These are phyloP conservation scores for Mortierella sp. DNA, from an alignment of 371 early-diverging fungal species.

Conservation along the genomic window DNA sequence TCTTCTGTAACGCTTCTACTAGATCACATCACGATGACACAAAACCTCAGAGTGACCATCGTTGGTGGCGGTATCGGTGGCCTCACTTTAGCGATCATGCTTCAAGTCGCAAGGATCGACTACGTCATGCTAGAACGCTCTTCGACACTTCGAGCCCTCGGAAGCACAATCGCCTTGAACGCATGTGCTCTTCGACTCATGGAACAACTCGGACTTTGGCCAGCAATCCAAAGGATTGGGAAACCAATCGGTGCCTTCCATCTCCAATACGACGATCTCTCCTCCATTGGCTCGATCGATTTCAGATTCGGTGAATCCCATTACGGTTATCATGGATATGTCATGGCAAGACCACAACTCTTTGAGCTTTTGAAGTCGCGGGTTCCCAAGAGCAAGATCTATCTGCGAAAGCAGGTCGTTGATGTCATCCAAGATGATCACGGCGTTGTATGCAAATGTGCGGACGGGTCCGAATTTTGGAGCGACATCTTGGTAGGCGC, in stretches of 20 bases:
- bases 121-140: constrained; percentile 44
- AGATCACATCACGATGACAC: neutral
- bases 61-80: constrained; percentile 49
- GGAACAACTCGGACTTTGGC: constrained; percentile 44
- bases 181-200: constrained; percentile 43
- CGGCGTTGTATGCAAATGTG: constrained; percentile 26
- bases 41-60: constrained; percentile 19
- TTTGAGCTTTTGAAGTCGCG: constrained; percentile 33
- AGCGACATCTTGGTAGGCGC: constrained; percentile 44
- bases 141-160: constrained; percentile 20
- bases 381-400: constrained; percentile 28
- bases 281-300: constrained; percentile 33
- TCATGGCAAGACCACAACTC: constrained; percentile 43
- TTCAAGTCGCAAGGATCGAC: constrained; percentile 36
- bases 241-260: constrained; percentile 47
- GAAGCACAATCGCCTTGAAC: constrained; percentile 47
- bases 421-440: constrained; percentile 18
- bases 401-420: constrained; percentile 19
- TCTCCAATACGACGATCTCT: constrained; percentile 33
- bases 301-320: constrained; percentile 42
- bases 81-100: constrained; percentile 43
- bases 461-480: constrained; percentile 22
- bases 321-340: constrained; percentile 43
- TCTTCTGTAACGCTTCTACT: too few relatives aligned
- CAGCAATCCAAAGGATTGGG: constrained; percentile 30